Conservation (phyloP, 2,329 filamentous ascomycete genomes). For the Periconia digitata region DNA sequence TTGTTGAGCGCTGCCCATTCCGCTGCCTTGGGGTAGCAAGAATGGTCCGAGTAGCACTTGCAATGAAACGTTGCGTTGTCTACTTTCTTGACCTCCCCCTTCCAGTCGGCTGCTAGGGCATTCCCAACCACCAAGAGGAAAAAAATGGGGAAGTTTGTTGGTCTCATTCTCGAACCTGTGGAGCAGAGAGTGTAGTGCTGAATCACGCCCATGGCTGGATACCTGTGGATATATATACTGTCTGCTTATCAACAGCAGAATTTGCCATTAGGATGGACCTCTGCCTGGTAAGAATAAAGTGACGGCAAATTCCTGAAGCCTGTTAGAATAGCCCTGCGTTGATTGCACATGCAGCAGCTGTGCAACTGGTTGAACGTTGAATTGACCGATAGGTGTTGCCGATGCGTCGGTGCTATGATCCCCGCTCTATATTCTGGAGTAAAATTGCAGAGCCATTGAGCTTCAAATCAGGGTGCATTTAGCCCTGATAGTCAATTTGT, state of each 20-base stretch:
- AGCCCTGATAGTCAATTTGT: not conserved
- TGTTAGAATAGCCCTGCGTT: no score
- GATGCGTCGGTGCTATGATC: not conserved
- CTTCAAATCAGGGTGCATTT: no score
- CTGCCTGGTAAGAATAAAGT: no score
- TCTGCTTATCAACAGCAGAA: no score
- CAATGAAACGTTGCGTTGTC: constrained; percentile 30
- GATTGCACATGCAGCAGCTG: no score
- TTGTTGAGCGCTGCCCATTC: constrained; percentile 34
- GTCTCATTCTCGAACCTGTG: constrained; percentile 22
- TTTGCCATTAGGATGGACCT: no score
- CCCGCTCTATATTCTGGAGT: no score
- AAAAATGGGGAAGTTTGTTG: constrained; percentile 18
- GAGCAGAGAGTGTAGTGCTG: not conserved
- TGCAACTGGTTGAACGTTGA: not conserved
- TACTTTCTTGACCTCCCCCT: constrained; percentile 30
- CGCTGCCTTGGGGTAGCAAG: constrained; percentile 31
- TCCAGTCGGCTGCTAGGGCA: constrained; percentile 25
- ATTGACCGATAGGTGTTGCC: not conserved
- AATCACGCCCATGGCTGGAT: constrained; percentile 1
- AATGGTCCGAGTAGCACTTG: constrained; percentile 40
- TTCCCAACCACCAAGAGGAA: constrained; percentile 21
- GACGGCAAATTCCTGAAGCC: no score
- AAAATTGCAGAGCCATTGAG: no score
- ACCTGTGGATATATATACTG: not conserved